phyloP scores from a whole-genome alignment of 768 basidiomycete genomes.

The Galerina sulciceps region DNA sequence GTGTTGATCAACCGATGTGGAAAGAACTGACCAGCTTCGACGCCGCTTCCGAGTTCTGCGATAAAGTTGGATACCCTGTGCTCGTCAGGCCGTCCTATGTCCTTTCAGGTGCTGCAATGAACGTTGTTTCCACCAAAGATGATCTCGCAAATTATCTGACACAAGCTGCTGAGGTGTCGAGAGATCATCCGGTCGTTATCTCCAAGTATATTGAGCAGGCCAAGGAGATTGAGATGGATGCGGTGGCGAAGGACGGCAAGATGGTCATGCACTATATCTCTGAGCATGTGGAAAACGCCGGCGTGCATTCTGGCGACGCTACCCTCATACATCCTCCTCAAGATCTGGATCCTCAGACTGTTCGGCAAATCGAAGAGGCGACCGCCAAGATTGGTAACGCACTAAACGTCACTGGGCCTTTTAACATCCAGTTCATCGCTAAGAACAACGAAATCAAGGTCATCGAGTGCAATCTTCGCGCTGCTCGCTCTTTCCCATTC shows the following conservation, averaged over 20 bases:
- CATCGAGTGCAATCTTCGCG: conserved; percentile 98
- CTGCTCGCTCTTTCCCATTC: conserved; percentile 98
- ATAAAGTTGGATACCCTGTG: conserved; percentile 93
- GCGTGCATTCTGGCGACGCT: conserved; percentile 98
- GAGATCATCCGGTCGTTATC: conserved; percentile 90
- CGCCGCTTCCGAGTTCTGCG: conserved; percentile 88
- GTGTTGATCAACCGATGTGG: conserved; percentile 98
- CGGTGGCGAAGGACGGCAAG: conserved; percentile 95
- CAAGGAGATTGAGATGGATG: conserved; percentile 99
- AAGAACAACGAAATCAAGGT: conserved; percentile 99
- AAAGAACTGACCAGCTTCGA: conserved; percentile 93
- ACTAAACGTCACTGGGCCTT: conserved; percentile 96
- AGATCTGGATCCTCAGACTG: conserved; percentile 96
- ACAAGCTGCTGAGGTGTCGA: conserved; percentile 94
- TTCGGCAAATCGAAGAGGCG: conserved; percentile 94
- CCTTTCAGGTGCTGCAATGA: conserved; percentile 99
- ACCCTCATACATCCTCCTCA: conserved; percentile 98
- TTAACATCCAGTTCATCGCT: conserved; percentile 99
- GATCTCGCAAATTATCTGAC: conserved; percentile 92
- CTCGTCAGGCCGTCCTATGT: conserved; percentile 98
- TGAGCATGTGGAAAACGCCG: conserved; percentile 98
- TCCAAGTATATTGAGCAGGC: conserved; percentile 99
- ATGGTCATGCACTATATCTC: conserved; percentile 99
- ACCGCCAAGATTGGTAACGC: conserved; percentile 98
- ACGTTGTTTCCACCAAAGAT: conserved; percentile 92